These are phyloP conservation scores for Nemania sp. DNA, from an alignment of 2,329 filamentous ascomycete species.

Conservation along the genomic window DNA sequence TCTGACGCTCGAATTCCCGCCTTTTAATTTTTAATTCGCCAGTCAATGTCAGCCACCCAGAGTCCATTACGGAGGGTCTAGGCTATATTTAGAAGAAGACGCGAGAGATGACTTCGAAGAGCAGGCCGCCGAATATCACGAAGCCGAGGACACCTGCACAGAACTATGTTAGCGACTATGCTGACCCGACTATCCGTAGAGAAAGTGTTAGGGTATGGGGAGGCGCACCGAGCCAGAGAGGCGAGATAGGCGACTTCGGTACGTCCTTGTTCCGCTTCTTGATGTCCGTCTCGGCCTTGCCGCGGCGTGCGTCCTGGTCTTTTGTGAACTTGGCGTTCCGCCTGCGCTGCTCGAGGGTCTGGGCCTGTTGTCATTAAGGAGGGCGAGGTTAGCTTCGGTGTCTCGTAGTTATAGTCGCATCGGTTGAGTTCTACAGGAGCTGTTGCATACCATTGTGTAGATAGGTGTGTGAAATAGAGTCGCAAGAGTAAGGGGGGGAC, in stretches of 20 bases:
- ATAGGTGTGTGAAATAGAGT: constrained; percentile 2
- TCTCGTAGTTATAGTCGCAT: neutral
- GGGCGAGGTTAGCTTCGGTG: constrained; percentile 15
- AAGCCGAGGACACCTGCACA: constrained; percentile 67
- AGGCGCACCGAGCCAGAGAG: constrained; percentile 68
- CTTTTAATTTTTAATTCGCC: neutral
- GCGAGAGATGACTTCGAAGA: constrained; percentile 69
- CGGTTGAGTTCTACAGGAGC: neutral
- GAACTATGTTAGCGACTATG: constrained; percentile 27
- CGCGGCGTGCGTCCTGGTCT: constrained; percentile 78
- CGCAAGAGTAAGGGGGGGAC: constrained; percentile 18
- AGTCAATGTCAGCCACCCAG: neutral
- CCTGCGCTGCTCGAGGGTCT: constrained; percentile 86
- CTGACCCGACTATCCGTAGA: neutral
- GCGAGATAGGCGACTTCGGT: constrained; percentile 71
- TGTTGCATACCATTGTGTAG: constrained; percentile 47
- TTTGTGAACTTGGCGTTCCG: constrained; percentile 84
- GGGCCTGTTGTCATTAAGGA: constrained; percentile 66
- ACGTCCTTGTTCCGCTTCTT: constrained; percentile 70
- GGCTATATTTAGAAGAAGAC: constrained; percentile 58
- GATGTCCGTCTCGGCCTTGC: constrained; percentile 75
- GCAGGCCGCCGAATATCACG: constrained; percentile 69
- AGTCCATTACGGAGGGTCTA: neutral
- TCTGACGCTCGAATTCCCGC: neutral
- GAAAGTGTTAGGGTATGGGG: neutral